Evolutionary conservation across 1,284 basidiomycete genomes (phyloP), one percentile per base, ranked within the genome.

Genomic region (Coniferiporia weirii): DNA sequence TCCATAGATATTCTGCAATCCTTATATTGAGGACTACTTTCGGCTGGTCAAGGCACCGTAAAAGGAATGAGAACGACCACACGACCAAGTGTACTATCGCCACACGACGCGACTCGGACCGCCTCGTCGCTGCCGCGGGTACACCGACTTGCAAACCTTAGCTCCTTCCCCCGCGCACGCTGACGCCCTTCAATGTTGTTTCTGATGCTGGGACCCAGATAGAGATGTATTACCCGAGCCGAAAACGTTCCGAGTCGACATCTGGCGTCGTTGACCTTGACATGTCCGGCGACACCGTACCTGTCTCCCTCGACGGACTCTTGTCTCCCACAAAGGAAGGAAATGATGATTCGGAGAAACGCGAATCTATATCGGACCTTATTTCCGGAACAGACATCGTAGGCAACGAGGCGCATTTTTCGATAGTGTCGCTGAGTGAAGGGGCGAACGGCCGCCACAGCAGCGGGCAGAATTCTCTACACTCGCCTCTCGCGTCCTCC

Each of bases 371-470:
- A 9, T 57, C 61, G 9, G 60, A 61, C 36, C 64, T 62, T 7
- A 46, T 64, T 4, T 63, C 59, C 20, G 66, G 57, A 5, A 61
- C 60, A 15, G 64, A 67, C 35, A 61, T 66, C 22, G 61, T 61
- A 38, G 62, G 61, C 7, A 83, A 88, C 65, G 86, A 89, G 58
- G 80, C 83, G 49, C 72, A 72, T 32, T 81, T 84, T 63, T 84
- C 84, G 9, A 80, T 81, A 3, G 77, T 85, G 32, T 70, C 79
- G 8, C 74, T 85, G 57, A 73, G 72, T 67, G 57, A 47, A 43
- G 45, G 43, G 27, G 27, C 27, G 27, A 27, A 27, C 27, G 27
- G 27, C 15, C 47, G n/a, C 10, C 27, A 49, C 15, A 56, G 48
- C 19, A 52, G 50, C 17, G 47, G 20, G 36, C 17, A 27, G 36